Evolutionary conservation across 257 asterid species (phyloP), one percentile per base, ranked within the genome.

Genomic region (Solanum chaucha): DNA sequence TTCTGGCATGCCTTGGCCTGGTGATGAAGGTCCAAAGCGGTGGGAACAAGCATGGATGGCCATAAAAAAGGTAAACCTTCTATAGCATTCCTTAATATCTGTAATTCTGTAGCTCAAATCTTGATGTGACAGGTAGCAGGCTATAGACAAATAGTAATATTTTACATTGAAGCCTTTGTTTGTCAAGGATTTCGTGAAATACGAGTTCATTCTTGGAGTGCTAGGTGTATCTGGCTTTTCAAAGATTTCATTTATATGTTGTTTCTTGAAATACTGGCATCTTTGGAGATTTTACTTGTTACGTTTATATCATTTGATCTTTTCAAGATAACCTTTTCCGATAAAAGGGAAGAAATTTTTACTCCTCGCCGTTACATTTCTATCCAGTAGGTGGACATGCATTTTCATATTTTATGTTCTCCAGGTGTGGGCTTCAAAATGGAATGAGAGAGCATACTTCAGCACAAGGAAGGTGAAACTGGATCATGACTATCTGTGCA

Each of bases 1-100:
- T 89, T 97, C 99, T 86, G 98, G 96, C 89, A 96, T 97, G 99
- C 98, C 99, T 73, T 97, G 99, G 99, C 98, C 99, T 86, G 99
- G 99, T 88, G 98, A 97, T 91, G 99, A 97, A 95, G 97, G 99
- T 87, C 95, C 89, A 84, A 91, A 87, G 88, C 92, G 98, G 87
- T 97, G 99, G 99, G 98, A 93, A 87, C 98, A 95, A 93, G 99
- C 99, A 89, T 97, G 99, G 99, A 88, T 85, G 89, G 98, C 99
- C 82, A 97, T 97, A 88, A 97, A 97, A 91, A 97, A 92, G 98
- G 99, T 95, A 74, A 85, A 77, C 73, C 84, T 83, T 41, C 81
- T 46, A 38, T 48, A 48, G 67, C 28, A 48, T 48, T 17, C 85
- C 2, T 58, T 70, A 70, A 30, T 32, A 26, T 61, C 83, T 72